Conservation (phyloP, 257 asterid species). For the Mitragyna speciosa region DNA sequence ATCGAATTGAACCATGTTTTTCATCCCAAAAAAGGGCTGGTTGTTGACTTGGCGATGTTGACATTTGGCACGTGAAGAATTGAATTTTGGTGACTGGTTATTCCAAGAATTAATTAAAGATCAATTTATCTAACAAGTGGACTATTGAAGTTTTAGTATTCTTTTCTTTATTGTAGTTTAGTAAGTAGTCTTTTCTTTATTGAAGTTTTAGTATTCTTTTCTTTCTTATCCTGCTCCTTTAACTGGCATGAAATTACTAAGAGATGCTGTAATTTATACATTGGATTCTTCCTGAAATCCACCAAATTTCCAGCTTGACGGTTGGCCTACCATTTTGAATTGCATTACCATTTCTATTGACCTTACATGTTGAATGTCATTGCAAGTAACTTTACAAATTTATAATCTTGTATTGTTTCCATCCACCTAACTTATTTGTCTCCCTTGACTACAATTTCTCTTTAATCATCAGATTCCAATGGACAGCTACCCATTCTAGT, state of each 20-base stretch:
- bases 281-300: conserved; percentile 10
- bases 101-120: too few relatives aligned
- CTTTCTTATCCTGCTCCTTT: neutral
- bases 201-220: neutral
- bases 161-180: too few relatives aligned
- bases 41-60: conserved; percentile 4
- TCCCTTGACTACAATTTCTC: neutral
- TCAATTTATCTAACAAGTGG: neutral
- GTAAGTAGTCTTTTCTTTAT: too few relatives aligned
- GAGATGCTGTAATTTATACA: neutral
- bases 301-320: neutral
- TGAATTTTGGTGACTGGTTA: too few relatives aligned
- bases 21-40: neutral
- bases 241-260: neutral
- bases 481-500: neutral
- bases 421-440: conserved; percentile 9
- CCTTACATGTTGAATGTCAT: neutral
- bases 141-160: neutral
- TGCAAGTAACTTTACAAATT: neutral
- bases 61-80: neutral
- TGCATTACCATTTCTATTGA: neutral
- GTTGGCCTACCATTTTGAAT: conserved; percentile 24
- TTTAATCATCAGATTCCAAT: neutral
- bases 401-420: neutral
- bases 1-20: too few relatives aligned